These are phyloP conservation scores for Podospora sp. DNA, from an alignment of 495 filamentous ascomycete genomes.

Conservation along the genomic window DNA sequence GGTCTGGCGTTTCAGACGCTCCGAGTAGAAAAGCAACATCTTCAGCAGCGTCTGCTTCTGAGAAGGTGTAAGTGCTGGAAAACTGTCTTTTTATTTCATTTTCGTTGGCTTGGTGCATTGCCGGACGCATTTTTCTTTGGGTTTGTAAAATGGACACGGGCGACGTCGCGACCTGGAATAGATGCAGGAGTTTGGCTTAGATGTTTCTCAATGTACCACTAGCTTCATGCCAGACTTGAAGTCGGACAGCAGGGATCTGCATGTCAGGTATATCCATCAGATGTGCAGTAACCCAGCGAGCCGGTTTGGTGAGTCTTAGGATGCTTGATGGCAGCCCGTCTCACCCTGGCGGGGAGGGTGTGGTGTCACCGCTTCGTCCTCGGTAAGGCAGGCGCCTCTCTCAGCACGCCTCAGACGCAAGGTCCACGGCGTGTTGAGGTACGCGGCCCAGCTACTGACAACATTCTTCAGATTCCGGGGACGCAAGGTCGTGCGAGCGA, in stretches of 20 bases:
- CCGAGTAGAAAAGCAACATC: neutral
- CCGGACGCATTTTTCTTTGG: neutral
- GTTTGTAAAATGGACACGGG: neutral
- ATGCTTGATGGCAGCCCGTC: neutral
- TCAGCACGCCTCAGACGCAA: neutral
- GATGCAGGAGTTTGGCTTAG: neutral
- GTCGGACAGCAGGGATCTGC: neutral
- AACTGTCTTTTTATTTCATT: neutral
- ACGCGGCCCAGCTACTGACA: neutral
- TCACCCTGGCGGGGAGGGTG: neutral
- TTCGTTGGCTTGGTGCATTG: neutral
- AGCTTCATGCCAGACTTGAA: neutral
- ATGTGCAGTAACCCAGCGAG: neutral
- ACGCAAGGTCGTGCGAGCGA: neutral
- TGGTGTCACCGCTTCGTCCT: neutral
- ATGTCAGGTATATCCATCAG: neutral
- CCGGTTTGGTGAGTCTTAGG: neutral
- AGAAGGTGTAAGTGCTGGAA: neutral
- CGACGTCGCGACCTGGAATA: neutral
- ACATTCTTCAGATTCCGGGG: neutral
- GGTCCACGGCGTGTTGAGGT: neutral
- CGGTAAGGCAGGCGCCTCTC: neutral
- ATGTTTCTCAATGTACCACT: neutral
- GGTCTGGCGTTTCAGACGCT: neutral
- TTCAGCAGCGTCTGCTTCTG: neutral